Conservation (phyloP, 2,329 filamentous ascomycete species). For the Aphanoascus verrucosus region DNA sequence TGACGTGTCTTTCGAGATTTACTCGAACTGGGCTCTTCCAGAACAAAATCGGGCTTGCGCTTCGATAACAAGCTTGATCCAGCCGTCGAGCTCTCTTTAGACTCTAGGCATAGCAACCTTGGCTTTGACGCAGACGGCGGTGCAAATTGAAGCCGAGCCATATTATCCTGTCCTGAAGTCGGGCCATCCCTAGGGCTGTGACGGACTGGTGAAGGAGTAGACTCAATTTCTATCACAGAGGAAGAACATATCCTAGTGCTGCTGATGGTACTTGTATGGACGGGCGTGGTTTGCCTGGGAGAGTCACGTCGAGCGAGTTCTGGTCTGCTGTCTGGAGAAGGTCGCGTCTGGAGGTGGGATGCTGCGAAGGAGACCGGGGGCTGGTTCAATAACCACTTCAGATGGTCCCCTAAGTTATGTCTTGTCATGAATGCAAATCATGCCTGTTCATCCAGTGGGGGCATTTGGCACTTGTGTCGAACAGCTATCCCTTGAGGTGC, state of each 20-base stretch:
- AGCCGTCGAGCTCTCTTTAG: slow-evolving; percentile 14
- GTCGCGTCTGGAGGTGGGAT: slow-evolving; percentile 23
- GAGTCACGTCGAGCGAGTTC: slow-evolving; percentile 12
- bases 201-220: not conserved
- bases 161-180: slow-evolving; percentile 22
- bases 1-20: slow-evolving; percentile 7
- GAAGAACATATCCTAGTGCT: not conserved
- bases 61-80: slow-evolving; percentile 20
- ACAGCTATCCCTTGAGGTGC: not conserved
- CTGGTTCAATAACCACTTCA: slow-evolving; percentile 39
- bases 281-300: not conserved
- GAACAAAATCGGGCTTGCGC: slow-evolving; percentile 12
- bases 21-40: slow-evolving; percentile 3
- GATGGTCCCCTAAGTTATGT: slow-evolving; percentile 37
- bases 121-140: slow-evolving; percentile 33
- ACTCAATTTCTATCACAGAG: not conserved
- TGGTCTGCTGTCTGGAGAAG: slow-evolving; percentile 16
- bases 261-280: not conserved
- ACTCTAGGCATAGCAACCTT: slow-evolving; percentile 27
- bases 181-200: slow-evolving; percentile 16
- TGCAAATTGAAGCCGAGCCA: slow-evolving; percentile 37
- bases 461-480: not conserved
- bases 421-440: slow-evolving; percentile 38
- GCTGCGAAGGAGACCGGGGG: slow-evolving; percentile 27
- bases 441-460: slow-evolving; percentile 12